A percentile compares a stretch with the other conserved stretches of the same genome.
phyloP scores from a whole-genome alignment of 1,284 basidiomycete genomes.

The Athelia sp. region DNA sequence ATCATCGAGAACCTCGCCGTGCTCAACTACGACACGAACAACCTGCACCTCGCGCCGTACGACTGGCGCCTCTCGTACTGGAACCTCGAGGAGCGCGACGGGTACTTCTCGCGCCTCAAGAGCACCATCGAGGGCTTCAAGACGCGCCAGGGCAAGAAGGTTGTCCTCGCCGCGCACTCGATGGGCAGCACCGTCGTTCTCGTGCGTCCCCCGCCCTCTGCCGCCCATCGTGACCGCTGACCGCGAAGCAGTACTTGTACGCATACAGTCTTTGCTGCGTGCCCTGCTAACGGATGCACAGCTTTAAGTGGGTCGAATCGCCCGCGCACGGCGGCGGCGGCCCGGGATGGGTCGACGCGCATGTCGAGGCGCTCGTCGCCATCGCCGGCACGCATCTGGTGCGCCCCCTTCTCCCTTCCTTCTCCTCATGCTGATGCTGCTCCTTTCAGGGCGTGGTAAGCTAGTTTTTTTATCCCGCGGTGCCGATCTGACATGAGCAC shows the following conservation, averaged over 20 bases:
- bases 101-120: constrained; percentile 90
- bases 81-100: constrained; percentile 90
- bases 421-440: constrained; percentile 2
- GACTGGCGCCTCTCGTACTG: constrained; percentile 91
- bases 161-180: constrained; percentile 84
- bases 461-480: constrained; percentile 9
- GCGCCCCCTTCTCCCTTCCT: constrained; percentile 16
- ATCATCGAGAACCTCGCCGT: constrained; percentile 93
- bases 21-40: constrained; percentile 89
- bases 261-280: constrained; percentile 14
- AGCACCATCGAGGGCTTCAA: constrained; percentile 80
- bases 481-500: constrained; percentile 2
- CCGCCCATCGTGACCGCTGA: constrained; percentile 2
- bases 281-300: constrained; percentile 27
- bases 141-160: constrained; percentile 71
- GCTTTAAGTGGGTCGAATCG: constrained; percentile 96
- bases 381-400: constrained; percentile 89
- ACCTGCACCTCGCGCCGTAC: constrained; percentile 82
- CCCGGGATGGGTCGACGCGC: constrained; percentile 87
- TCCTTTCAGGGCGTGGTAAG: constrained; percentile 62
- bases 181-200: constrained; percentile 75
- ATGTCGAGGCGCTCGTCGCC: constrained; percentile 78
- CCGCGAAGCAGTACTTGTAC: constrained; percentile 55
- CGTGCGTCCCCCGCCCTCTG: neutral
- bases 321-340: constrained; percentile 83